phyloP scores from a whole-genome alignment of 352 stramenopile species.

The Elongisporangium undulatum region DNA sequence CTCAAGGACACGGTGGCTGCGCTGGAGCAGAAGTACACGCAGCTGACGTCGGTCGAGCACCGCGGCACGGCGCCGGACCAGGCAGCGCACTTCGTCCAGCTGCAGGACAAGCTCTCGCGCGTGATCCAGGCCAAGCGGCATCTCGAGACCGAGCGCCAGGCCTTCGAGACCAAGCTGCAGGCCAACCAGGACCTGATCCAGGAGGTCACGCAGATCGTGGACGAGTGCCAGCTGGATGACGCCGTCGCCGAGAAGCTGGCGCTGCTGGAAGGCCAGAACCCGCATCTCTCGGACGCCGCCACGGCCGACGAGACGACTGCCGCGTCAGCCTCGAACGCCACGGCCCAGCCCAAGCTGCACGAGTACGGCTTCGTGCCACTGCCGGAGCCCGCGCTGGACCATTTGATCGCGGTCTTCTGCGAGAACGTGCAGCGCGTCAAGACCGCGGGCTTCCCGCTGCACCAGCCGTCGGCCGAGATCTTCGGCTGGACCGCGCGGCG shows the following conservation, averaged over 20 bases:
- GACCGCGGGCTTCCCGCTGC: neutral
- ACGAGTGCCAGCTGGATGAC: conserved; percentile 20
- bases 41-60: neutral
- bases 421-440: conserved; percentile 16
- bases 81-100: conserved; percentile 1
- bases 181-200: conserved; percentile 10
- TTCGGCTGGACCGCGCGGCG: conserved; percentile 32
- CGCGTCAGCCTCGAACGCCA: neutral
- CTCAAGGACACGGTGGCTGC: neutral
- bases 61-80: conserved; percentile 1
- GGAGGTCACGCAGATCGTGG: conserved; percentile 6
- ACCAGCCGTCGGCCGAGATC: conserved; percentile 15
- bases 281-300: neutral
- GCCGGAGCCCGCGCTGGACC: conserved; percentile 2
- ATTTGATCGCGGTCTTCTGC: conserved; percentile 14
- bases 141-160: conserved; percentile 22
- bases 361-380: conserved; percentile 19
- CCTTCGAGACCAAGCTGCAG: conserved; percentile 12
- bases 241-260: conserved; percentile 25
- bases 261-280: conserved; percentile 17
- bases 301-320: neutral
- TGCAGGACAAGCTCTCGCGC: conserved; percentile 15
- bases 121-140: conserved; percentile 22
- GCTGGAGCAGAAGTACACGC: neutral
- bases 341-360: neutral